These are phyloP conservation scores for Pleurostoma richardsiae DNA, from an alignment of 2,329 filamentous ascomycete species.

Conservation along the genomic window DNA sequence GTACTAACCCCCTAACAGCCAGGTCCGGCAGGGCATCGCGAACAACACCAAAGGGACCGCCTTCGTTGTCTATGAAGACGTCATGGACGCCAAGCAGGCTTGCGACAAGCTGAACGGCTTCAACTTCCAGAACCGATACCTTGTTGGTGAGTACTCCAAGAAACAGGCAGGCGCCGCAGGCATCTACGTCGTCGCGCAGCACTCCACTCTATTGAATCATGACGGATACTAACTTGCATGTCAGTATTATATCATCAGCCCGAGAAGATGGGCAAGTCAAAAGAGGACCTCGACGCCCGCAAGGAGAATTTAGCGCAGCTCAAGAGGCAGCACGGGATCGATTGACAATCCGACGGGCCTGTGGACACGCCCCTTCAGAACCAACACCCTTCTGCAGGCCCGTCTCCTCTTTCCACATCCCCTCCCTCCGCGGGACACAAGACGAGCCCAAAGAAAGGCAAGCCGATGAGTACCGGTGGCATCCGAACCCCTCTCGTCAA, in stretches of 20 bases:
- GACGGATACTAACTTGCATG: slow-evolving; percentile 2
- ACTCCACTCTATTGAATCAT: not conserved
- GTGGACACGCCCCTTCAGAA: slow-evolving; percentile 44
- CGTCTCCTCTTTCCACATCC: slow-evolving; percentile 47
- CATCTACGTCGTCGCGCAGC: not conserved
- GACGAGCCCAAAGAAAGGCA: slow-evolving; percentile 38
- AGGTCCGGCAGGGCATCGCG: slow-evolving; percentile 97
- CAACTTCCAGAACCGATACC: slow-evolving; percentile 99
- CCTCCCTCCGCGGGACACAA: slow-evolving; percentile 22
- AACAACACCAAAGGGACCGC: slow-evolving; percentile 97
- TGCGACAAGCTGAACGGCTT: slow-evolving; percentile 99
- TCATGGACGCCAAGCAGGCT: slow-evolving; percentile 96
- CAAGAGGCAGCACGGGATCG: slow-evolving; percentile 96
- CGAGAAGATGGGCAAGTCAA: slow-evolving; percentile 71
- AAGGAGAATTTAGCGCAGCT: slow-evolving; percentile 97
- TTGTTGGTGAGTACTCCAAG: slow-evolving; percentile 69
- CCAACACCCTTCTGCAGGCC: slow-evolving; percentile 50
- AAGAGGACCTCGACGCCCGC: slow-evolving; percentile 89
- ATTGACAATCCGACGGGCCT: slow-evolving; percentile 82
- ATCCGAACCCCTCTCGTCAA: slow-evolving; percentile 26
- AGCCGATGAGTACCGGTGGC: slow-evolving; percentile 29
- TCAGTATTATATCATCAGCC: slow-evolving; percentile 60
- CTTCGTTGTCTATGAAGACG: slow-evolving; percentile 99
- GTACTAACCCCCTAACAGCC: slow-evolving; percentile 46
- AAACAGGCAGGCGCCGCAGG: too few relatives aligned